A percentile compares a stretch with the other conserved stretches of the same genome.
phyloP scores from a whole-genome alignment of 176 grass and related monocot species.

The Oryza meyeriana region DNA sequence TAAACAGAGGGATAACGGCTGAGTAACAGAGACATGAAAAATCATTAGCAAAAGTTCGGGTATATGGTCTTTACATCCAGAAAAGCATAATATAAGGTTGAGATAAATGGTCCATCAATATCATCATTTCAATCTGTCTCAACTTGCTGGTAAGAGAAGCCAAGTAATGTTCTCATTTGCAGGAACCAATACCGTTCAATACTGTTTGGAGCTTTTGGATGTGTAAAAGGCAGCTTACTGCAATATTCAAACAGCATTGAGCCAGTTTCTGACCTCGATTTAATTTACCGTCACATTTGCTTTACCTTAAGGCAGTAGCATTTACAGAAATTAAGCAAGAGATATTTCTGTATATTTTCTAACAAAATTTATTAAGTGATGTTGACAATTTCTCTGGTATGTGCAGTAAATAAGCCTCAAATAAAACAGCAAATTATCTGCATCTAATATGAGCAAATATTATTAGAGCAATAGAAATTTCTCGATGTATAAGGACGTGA shows the following conservation, averaged over 20 bases:
- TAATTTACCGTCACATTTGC: not conserved
- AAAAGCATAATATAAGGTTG: not conserved
- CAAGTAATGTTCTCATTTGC: not conserved
- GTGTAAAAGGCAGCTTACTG: not conserved
- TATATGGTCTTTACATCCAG: not conserved
- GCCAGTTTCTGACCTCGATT: not conserved
- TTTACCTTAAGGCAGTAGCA: not conserved
- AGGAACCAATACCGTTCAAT: too few relatives aligned
- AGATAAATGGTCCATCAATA: not conserved
- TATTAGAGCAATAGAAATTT: not conserved
- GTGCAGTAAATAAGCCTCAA: not conserved
- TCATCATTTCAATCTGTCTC: not conserved
- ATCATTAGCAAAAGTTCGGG: not conserved
- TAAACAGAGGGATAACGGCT: not conserved
- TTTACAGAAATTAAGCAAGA: not conserved
- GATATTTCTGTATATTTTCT: not conserved
- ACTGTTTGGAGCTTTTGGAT: not conserved
- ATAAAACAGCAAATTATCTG: not conserved
- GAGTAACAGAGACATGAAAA: not conserved
- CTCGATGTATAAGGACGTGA: not conserved
- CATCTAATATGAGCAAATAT: not conserved
- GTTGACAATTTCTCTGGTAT: not conserved
- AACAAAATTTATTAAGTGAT: not conserved
- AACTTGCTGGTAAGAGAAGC: not conserved
- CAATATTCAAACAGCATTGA: not conserved